Conservation (phyloP, 306 rosid genomes). For the Hippophae rhamnoides region DNA sequence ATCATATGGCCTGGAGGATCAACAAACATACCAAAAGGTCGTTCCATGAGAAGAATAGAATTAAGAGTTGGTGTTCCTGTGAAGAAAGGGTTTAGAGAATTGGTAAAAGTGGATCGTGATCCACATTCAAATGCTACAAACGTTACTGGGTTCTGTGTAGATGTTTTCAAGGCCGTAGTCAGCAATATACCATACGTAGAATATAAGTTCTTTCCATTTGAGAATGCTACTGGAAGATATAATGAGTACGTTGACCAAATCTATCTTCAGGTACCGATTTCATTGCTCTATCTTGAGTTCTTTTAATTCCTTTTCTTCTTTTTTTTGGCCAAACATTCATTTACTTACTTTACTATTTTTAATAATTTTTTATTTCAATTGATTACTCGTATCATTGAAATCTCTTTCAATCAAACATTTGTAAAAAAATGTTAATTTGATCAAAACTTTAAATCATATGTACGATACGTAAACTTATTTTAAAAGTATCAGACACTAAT, state of each 20-base stretch:
- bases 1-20: conserved; percentile 23
- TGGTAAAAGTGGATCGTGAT: background rate
- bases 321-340: too few species aligned
- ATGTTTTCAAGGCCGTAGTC: conserved; percentile 12
- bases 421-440: too few species aligned
- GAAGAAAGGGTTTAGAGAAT: background rate
- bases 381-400: too few species aligned
- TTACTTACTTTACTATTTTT: too few species aligned
- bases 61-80: conserved; percentile 15
- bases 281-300: too few species aligned
- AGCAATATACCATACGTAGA: background rate
- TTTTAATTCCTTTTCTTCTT: too few species aligned
- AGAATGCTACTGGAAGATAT: background rate
- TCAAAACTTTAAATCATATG: too few species aligned
- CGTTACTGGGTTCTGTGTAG: conserved; percentile 12
- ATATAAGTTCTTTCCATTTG: conserved; percentile 7
- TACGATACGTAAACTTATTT: too few species aligned
- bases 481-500: too few species aligned
- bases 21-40: background rate
- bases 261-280: background rate
- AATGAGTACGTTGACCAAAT: conserved; percentile 1
- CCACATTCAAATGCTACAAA: background rate
- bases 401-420: too few species aligned
- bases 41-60: background rate
- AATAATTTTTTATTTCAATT: too few species aligned